Evolutionary conservation across 345 rosid species (phyloP).

Genomic region (Hevea brasiliensis): DNA sequence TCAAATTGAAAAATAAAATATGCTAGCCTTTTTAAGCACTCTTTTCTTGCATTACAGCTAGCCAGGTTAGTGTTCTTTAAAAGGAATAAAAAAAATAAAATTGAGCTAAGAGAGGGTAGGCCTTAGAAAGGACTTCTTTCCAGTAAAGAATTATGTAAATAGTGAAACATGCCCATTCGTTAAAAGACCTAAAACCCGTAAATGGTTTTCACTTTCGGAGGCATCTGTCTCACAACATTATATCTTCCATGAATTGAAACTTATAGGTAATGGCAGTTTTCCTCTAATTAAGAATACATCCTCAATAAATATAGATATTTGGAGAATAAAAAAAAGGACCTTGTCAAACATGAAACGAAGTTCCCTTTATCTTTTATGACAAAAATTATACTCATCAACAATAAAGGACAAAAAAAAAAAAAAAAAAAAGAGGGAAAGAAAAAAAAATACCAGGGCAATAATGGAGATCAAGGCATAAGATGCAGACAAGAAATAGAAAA

Average conservation of each 20-base stretch:
- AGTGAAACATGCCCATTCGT: not conserved
- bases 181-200: not conserved
- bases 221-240: not conserved
- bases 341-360: too few relatives aligned
- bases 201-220: not conserved
- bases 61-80: not conserved
- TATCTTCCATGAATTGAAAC: not conserved
- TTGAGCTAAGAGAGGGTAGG: not conserved
- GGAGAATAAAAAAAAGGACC: not conserved
- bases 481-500: conserved; percentile 44
- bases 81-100: not conserved
- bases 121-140: not conserved
- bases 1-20: not conserved
- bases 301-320: too few relatives aligned
- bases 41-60: not conserved
- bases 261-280: not conserved
- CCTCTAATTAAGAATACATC: not conserved
- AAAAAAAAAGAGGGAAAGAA: not conserved
- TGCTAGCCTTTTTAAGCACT: not conserved
- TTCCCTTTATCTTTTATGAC: not conserved
- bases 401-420: not conserved
- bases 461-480: conserved; percentile 55
- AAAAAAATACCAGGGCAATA: conserved; percentile 49
- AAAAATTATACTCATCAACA: not conserved
- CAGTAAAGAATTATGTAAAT: not conserved